Conservation (phyloP, 1,284 basidiomycete genomes). For the Athelia psychrophila region DNA sequence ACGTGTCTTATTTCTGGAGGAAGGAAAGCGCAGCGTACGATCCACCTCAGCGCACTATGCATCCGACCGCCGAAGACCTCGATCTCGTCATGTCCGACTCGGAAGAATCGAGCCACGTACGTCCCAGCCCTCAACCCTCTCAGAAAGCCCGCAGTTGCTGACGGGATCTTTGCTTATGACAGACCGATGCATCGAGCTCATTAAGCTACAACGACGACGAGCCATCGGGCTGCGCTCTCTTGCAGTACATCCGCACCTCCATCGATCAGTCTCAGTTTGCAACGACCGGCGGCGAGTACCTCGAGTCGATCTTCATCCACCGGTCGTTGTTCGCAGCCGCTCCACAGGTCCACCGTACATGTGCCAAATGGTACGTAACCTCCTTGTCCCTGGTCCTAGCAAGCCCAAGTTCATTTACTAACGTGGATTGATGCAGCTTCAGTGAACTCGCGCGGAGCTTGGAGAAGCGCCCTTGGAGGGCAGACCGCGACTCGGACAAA, state of each 20-base stretch:
- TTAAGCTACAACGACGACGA: conserved; percentile 41
- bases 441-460: conserved; percentile 58
- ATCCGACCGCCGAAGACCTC: conserved; percentile 13
- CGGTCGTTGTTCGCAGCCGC: conserved; percentile 60
- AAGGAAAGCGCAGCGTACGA: conserved; percentile 28
- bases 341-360: conserved; percentile 57
- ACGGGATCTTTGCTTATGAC: neutral
- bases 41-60: conserved; percentile 11
- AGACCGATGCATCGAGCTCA: conserved; percentile 45
- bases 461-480: conserved; percentile 59
- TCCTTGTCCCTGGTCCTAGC: neutral
- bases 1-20: conserved; percentile 27
- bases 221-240: conserved; percentile 54
- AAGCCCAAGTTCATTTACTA: neutral
- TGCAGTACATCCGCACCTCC: conserved; percentile 56
- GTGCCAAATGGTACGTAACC: conserved; percentile 48
- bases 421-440: conserved; percentile 4
- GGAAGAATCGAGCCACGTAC: conserved; percentile 39
- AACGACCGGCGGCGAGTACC: conserved; percentile 68
- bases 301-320: conserved; percentile 73
- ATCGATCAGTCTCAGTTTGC: conserved; percentile 45
- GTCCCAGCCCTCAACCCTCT: conserved; percentile 7
- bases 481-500: conserved; percentile 62
- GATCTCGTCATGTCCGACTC: conserved; percentile 38
- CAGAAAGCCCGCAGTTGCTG: conserved; percentile 3